Evolutionary conservation across 2,329 filamentous ascomycete species (phyloP).

Genomic region (Chaetomium globosum): DNA sequence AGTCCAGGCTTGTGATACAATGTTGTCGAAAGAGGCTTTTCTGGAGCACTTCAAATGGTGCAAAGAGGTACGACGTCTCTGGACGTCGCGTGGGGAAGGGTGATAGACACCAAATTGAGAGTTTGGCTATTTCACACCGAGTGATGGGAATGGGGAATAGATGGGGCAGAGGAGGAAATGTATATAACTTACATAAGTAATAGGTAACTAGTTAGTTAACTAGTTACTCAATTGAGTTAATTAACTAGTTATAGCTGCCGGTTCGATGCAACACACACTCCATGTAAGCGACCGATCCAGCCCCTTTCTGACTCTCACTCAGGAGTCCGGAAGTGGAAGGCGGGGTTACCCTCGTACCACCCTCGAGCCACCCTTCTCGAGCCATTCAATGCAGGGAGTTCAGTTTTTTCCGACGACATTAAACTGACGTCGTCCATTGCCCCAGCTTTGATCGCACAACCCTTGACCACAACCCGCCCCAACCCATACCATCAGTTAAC

Average conservation of each 20-base stretch:
- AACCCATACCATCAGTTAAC: no score
- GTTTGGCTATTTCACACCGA: slow-evolving; percentile 1
- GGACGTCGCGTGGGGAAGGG: slow-evolving; percentile 35
- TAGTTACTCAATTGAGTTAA: no score
- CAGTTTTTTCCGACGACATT: no score
- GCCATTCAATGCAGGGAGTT: no score
- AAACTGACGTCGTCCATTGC: no score
- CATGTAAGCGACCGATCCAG: not conserved
- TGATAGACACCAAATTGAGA: slow-evolving; percentile 18
- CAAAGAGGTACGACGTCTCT: slow-evolving; percentile 42
- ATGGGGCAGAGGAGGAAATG: not conserved
- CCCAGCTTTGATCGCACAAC: no score
- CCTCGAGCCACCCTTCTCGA: no score
- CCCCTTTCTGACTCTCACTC: not conserved
- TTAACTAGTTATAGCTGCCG: not conserved
- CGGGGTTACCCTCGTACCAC: not conserved
- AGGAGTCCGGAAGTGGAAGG: not conserved
- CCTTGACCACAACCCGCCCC: no score
- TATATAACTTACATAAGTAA: no score
- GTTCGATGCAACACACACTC: not conserved
- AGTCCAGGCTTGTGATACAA: slow-evolving; percentile 35
- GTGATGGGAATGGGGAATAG: not conserved
- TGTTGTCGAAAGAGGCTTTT: slow-evolving; percentile 41
- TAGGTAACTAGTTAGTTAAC: no score
- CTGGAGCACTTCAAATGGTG: slow-evolving; percentile 44